Percentiles rank a stretch among this genome's conserved stretches.
These are phyloP conservation scores for Nicotiana knightiana DNA, from an alignment of 257 asterid genomes.

Conservation along the genomic window DNA sequence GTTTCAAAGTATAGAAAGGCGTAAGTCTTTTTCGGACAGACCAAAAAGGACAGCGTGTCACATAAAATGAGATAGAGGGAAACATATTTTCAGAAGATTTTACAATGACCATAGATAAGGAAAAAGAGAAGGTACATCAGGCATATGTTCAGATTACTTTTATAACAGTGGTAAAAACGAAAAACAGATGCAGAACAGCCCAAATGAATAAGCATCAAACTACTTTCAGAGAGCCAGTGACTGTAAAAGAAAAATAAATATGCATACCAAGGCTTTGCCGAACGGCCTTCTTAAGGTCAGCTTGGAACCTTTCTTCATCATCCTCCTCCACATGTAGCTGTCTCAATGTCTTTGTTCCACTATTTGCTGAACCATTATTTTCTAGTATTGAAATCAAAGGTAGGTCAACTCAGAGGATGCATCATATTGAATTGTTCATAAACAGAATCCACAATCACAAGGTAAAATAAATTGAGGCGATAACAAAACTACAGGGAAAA, in stretches of 20 bases:
- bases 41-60: no score
- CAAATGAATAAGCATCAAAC: background rate
- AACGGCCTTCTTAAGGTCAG: conserved; percentile 83
- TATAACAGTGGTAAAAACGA: background rate
- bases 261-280: conserved; percentile 81
- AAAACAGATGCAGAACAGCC: background rate
- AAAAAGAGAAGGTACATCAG: background rate
- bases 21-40: no score
- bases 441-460: background rate
- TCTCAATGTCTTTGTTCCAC: conserved; percentile 55
- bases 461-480: background rate
- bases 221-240: background rate
- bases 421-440: background rate
- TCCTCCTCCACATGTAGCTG: conserved; percentile 77
- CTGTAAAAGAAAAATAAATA: conserved; percentile 3
- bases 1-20: no score
- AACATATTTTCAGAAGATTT: background rate
- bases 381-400: conserved; percentile 16
- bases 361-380: conserved; percentile 28
- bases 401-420: background rate
- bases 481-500: background rate
- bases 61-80: no score
- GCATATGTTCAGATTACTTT: conserved; percentile 2
- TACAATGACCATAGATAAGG: conserved; percentile 1
- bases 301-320: conserved; percentile 91